phyloP scores from a whole-genome alignment of 176 grass and related monocot species.

The Aegilops bicornis region DNA sequence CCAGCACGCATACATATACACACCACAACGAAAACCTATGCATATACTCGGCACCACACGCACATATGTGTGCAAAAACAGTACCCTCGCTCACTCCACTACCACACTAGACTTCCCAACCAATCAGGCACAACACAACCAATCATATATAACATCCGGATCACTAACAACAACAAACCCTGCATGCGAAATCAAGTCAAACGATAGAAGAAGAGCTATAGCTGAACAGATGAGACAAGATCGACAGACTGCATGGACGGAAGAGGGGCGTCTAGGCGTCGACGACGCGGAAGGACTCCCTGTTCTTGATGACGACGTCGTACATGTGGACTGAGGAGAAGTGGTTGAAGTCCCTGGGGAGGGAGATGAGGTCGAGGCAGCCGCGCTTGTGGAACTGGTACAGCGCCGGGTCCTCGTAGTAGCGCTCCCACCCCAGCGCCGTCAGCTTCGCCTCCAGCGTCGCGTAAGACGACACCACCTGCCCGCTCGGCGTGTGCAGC shows the following conservation, averaged over 20 bases:
- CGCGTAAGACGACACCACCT: slow-evolving; percentile 70
- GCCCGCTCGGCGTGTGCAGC: slow-evolving; percentile 60
- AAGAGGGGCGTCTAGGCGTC: slow-evolving; percentile 25
- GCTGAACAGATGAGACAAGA: not conserved
- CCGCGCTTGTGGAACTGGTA: slow-evolving; percentile 89
- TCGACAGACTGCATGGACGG: not conserved
- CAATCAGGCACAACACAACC: not conserved
- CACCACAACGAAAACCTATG: not conserved
- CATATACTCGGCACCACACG: not conserved
- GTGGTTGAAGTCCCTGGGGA: slow-evolving; percentile 66
- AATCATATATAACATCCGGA: not conserved
- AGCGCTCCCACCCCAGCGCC: slow-evolving; percentile 82
- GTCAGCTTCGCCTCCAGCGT: slow-evolving; percentile 59
- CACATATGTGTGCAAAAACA: not conserved
- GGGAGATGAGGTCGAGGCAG: slow-evolving; percentile 75
- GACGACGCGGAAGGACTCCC: slow-evolving; percentile 72
- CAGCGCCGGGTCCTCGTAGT: slow-evolving; percentile 67
- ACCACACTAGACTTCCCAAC: not conserved
- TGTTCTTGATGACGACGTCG: slow-evolving; percentile 88
- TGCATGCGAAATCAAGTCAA: not conserved
- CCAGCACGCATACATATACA: not conserved
- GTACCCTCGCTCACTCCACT: not conserved
- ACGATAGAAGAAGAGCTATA: not conserved
- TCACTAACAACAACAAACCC: not conserved
- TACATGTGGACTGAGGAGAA: slow-evolving; percentile 95